Conservation (phyloP, 805 yeast species). For the Hanseniaspora occidentalis region DNA sequence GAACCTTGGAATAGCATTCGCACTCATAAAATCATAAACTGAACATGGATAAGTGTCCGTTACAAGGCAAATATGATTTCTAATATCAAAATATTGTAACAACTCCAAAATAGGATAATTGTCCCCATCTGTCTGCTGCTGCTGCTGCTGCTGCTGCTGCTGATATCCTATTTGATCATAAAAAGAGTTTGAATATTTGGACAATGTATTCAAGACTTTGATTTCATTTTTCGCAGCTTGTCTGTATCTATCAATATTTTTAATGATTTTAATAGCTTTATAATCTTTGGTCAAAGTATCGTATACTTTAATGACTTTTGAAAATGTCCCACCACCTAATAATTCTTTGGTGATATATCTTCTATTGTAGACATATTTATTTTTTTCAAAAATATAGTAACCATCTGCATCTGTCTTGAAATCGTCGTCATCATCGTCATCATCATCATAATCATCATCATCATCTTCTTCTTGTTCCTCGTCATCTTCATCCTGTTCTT, state of each 20-base stretch:
- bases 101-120: slow-evolving; percentile 56
- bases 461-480: neutral
- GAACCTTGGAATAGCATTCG: slow-evolving; percentile 74
- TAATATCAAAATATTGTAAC: slow-evolving; percentile 80
- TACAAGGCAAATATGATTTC: slow-evolving; percentile 89
- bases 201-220: slow-evolving; percentile 41
- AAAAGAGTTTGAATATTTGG: no score
- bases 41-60: slow-evolving; percentile 79
- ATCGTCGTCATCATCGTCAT: neutral
- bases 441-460: neutral
- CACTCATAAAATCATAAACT: slow-evolving; percentile 79
- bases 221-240: slow-evolving; percentile 93
- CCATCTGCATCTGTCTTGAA: slow-evolving; percentile 33
- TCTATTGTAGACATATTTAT: slow-evolving; percentile 46
- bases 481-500: neutral
- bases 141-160: neutral
- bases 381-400: slow-evolving; percentile 50
- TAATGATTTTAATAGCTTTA: slow-evolving; percentile 86
- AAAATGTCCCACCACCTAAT: slow-evolving; percentile 88
- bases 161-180: neutral
- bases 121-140: slow-evolving; percentile 38
- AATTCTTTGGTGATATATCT: slow-evolving; percentile 55
- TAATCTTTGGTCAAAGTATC: slow-evolving; percentile 46
- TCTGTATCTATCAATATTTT: slow-evolving; percentile 86
- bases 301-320: slow-evolving; percentile 59